Conservation (phyloP, 1,139 yeast species). For the Chernovozyma aurita region DNA sequence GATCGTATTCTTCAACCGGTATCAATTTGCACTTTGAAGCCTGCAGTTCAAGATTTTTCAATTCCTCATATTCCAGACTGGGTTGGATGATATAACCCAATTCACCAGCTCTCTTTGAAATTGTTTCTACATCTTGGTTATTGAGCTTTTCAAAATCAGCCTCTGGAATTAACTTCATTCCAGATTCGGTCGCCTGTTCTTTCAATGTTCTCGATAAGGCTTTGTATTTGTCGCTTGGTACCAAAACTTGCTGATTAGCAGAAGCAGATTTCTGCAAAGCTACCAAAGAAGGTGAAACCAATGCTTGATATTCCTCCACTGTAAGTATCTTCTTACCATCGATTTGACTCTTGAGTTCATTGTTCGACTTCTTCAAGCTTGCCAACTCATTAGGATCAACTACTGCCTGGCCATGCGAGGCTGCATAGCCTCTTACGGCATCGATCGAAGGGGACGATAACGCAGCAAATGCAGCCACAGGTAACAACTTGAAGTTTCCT, state of each 20-base stretch:
- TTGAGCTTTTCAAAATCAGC: slow-evolving; percentile 1
- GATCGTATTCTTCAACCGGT: slow-evolving; percentile 24
- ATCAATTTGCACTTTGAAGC: slow-evolving; percentile 1
- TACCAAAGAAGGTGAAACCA: slow-evolving; percentile 19
- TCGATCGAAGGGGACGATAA: slow-evolving; percentile 19
- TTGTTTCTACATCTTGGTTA: background rate
- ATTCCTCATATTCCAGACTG: slow-evolving; percentile 2
- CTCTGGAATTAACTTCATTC: no score
- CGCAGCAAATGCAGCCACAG: slow-evolving; percentile 11
- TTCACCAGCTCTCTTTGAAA: background rate
- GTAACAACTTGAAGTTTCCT: slow-evolving; percentile 12
- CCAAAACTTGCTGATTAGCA: slow-evolving; percentile 13
- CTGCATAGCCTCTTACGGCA: slow-evolving; percentile 17
- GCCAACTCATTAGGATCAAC: slow-evolving; percentile 10
- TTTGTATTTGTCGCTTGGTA: no score
- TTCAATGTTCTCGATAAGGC: no score
- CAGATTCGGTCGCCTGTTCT: no score
- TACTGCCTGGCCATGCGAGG: slow-evolving; percentile 11
- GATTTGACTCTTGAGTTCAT: slow-evolving; percentile 14
- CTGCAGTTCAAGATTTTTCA: slow-evolving; percentile 2
- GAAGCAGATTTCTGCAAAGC: slow-evolving; percentile 17
- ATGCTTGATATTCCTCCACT: slow-evolving; percentile 13
- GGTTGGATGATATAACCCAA: background rate
- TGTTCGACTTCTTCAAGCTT: slow-evolving; percentile 12
- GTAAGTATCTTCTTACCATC: slow-evolving; percentile 15